Evolutionary conservation across 345 rosid species (phyloP).

Genomic region (Euphorbia lathyris): DNA sequence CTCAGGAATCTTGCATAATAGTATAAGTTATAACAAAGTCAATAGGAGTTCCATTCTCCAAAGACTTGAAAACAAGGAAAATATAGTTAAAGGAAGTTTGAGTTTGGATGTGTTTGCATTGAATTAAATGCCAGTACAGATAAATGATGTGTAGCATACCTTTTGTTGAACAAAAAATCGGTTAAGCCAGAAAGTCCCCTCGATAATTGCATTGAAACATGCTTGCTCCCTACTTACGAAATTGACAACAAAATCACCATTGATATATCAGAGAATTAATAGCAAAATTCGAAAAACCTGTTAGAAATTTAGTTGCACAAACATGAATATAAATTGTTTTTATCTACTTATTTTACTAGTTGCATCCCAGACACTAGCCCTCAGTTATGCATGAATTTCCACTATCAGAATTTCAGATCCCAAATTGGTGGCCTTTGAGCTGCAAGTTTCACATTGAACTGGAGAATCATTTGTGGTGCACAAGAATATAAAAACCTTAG

Average conservation of each 20-base stretch:
- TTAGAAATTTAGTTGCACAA: background rate
- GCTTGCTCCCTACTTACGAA: conserved; percentile 43
- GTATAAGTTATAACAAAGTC: background rate
- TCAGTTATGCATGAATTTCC: background rate
- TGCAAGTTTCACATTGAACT: background rate
- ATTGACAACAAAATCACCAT: conserved; percentile 1
- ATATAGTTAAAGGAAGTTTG: background rate
- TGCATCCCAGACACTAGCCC: no score
- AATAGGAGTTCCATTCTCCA: background rate
- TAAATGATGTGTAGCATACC: conserved; percentile 34
- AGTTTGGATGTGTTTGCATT: background rate
- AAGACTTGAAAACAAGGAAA: no score
- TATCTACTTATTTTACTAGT: background rate
- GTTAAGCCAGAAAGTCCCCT: conserved; percentile 63
- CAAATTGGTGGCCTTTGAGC: background rate
- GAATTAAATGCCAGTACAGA: background rate
- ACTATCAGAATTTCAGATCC: background rate
- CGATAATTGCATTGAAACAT: conserved; percentile 61
- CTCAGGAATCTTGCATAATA: background rate
- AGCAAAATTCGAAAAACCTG: background rate
- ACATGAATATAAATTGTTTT: background rate
- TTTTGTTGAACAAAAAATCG: conserved; percentile 63
- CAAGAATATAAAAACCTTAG: background rate
- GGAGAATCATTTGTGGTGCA: background rate
- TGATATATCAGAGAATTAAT: background rate